Evolutionary conservation across 352 stramenopile genomes (phyloP).

Genomic region (Blastocystis sp.): DNA sequence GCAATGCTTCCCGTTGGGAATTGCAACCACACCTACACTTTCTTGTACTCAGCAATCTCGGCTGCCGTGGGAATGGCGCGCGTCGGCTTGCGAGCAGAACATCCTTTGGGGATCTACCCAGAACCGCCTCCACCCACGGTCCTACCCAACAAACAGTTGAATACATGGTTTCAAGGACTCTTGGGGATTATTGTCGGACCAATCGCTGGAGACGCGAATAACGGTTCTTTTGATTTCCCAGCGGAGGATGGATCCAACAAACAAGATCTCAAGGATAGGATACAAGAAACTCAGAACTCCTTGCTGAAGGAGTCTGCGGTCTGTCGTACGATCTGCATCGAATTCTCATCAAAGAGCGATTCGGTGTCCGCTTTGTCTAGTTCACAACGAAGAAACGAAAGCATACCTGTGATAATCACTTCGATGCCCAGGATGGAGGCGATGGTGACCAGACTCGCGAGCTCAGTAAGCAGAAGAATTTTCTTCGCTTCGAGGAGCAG

Average conservation of each 20-base stretch:
- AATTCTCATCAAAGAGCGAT: neutral
- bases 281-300: neutral
- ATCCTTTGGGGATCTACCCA: constrained; percentile 36
- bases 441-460: neutral
- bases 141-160: constrained; percentile 55
- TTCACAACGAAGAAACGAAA: too few species aligned
- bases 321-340: neutral
- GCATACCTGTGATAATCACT: neutral
- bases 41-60: constrained; percentile 55
- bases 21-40: neutral
- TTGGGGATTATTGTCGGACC: neutral
- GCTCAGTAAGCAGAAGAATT: neutral
- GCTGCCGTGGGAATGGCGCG: constrained; percentile 24
- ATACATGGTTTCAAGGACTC: constrained; percentile 36
- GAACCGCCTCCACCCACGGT: too few species aligned
- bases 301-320: neutral
- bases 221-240: neutral
- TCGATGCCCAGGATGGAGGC: neutral
- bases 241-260: neutral
- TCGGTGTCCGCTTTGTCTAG: neutral
- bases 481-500: neutral
- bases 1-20: neutral
- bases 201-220: neutral
- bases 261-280: too few species aligned
- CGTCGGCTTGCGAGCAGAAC: constrained; percentile 34